These are phyloP conservation scores for Macrophomina tecta DNA, from an alignment of 2,329 filamentous ascomycete species.

Conservation along the genomic window DNA sequence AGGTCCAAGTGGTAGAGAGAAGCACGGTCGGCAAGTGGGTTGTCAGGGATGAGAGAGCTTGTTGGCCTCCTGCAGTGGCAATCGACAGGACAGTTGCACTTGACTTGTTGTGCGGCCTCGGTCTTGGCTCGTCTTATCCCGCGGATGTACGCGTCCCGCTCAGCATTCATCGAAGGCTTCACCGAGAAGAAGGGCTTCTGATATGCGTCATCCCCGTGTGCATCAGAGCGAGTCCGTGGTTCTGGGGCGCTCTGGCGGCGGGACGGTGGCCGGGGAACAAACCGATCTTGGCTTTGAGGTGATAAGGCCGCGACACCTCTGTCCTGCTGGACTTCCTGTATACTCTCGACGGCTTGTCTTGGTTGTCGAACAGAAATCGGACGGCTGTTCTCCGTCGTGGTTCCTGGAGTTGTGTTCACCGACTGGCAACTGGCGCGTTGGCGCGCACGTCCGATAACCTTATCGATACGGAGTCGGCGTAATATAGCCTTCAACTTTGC, in stretches of 20 bases:
- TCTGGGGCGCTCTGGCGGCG: constrained; percentile 22
- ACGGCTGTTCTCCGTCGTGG: constrained; percentile 11
- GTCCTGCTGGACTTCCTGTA: neutral
- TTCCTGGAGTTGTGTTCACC: neutral
- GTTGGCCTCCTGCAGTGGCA: constrained; percentile 22
- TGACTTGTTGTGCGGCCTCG: neutral
- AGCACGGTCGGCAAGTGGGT: constrained; percentile 12
- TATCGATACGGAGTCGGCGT: neutral
- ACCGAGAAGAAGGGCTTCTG: neutral
- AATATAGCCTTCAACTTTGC: constrained; percentile 10
- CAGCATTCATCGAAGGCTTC: neutral
- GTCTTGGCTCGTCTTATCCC: neutral
- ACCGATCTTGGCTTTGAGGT: neutral
- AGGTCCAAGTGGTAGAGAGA: constrained; percentile 25
- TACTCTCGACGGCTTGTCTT: too few relatives aligned
- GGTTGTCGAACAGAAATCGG: neutral
- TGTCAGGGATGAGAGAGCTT: constrained; percentile 22
- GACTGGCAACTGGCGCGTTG: constrained; percentile 8
- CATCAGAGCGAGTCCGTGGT: neutral
- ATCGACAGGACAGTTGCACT: constrained; percentile 8
- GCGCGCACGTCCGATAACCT: constrained; percentile 7
- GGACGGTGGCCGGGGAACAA: neutral
- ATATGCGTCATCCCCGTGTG: neutral
- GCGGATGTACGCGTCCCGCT: neutral
- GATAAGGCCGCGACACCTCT: neutral